These are phyloP conservation scores for Fusarium agapanthi DNA, from an alignment of 2,329 filamentous ascomycete genomes.

Conservation along the genomic window DNA sequence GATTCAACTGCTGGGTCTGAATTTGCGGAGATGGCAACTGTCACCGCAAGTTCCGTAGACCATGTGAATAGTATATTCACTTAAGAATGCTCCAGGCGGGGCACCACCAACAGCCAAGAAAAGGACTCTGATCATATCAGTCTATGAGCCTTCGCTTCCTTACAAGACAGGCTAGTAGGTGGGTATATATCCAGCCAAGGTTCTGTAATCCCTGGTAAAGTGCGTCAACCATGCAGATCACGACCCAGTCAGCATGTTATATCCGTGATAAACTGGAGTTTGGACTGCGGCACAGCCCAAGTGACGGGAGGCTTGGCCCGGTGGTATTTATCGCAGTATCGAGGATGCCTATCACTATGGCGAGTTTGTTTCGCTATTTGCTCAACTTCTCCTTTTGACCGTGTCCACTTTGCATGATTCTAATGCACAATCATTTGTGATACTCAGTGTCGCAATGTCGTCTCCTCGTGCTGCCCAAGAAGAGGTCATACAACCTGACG, in stretches of 20 bases:
- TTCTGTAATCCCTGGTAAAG: background rate
- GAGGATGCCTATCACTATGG: background rate
- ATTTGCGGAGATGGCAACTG: background rate
- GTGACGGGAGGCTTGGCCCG: background rate
- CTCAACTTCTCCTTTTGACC: background rate
- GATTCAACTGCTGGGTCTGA: background rate
- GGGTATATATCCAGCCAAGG: background rate
- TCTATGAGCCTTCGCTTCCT: background rate
- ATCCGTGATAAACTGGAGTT: background rate
- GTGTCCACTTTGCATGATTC: background rate
- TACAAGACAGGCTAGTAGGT: background rate
- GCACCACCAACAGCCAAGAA: background rate
- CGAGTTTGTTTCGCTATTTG: background rate
- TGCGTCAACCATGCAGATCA: background rate
- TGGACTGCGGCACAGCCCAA: background rate
- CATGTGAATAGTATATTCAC: constrained; percentile 10
- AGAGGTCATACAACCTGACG: background rate
- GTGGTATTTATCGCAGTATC: background rate
- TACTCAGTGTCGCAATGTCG: background rate
- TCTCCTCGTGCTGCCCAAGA: background rate
- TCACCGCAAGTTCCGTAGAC: background rate
- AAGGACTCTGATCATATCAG: background rate
- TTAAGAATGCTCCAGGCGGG: constrained; percentile 14
- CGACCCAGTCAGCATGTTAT: background rate
- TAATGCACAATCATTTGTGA: background rate